phyloP scores from a whole-genome alignment of 2,329 filamentous ascomycete species.

The Aspergillus pseudoterreus region DNA sequence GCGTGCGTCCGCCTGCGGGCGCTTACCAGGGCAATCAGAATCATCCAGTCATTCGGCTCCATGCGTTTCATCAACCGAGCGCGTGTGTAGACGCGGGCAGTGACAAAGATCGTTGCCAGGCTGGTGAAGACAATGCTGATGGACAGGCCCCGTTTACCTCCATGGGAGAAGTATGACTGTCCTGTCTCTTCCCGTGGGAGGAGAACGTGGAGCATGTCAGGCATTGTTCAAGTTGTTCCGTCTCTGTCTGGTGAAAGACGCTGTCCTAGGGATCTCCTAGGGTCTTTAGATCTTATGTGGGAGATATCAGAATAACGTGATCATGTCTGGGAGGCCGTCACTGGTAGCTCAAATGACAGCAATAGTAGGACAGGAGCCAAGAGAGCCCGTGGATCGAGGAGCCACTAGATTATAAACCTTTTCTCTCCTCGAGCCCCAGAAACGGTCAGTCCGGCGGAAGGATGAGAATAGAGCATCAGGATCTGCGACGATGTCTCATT shows the following conservation, averaged over 20 bases:
- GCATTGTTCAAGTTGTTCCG: neutral
- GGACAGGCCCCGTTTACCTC: constrained; percentile 24
- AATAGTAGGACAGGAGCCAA: neutral
- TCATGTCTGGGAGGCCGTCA: neutral
- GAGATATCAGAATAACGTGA: neutral
- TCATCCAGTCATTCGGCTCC: constrained; percentile 37
- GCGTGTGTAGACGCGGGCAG: constrained; percentile 30
- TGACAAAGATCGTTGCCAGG: constrained; percentile 28
- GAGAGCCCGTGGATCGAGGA: constrained; percentile 5
- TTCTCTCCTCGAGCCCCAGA: constrained; percentile 5
- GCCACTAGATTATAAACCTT: constrained; percentile 14
- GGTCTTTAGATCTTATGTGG: neutral
- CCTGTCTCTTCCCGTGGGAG: constrained; percentile 15
- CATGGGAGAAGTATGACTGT: constrained; percentile 19
- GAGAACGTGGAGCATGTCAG: constrained; percentile 10
- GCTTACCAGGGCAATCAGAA: constrained; percentile 31
- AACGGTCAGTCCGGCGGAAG: constrained; percentile 5
- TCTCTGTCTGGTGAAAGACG: neutral
- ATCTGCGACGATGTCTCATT: constrained; percentile 18
- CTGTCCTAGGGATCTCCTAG: neutral
- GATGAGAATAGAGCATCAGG: constrained; percentile 9
- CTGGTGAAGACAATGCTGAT: constrained; percentile 30
- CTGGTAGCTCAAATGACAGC: neutral
- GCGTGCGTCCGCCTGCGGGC: neutral
- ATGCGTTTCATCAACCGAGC: constrained; percentile 28